Conservation (phyloP, 2,329 filamentous ascomycete species). For the Sporothrix phasma region DNA sequence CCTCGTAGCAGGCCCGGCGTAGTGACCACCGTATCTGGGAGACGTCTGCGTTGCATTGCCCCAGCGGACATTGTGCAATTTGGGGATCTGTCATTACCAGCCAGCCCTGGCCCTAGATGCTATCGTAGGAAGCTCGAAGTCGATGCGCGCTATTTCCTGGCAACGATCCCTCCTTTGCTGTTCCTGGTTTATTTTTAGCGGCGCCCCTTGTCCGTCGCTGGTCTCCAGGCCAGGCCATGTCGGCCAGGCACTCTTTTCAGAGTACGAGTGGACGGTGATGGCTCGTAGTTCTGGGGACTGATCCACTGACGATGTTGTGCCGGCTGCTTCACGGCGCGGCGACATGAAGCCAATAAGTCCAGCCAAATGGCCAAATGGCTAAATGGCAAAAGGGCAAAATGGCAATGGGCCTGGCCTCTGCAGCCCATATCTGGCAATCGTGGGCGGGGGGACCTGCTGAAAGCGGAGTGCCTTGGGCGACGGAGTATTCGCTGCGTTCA, state of each 20-base stretch:
- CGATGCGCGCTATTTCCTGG: neutral
- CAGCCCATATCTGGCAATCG: neutral
- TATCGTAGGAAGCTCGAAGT: too few relatives aligned
- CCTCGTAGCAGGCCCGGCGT: too few relatives aligned
- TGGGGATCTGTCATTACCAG: neutral
- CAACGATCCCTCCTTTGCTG: neutral
- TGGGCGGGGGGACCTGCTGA: constrained; percentile 1
- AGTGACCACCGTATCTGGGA: too few relatives aligned
- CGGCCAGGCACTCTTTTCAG: neutral
- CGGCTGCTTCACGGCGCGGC: too few relatives aligned
- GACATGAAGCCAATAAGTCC: too few relatives aligned
- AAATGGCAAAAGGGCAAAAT: too few relatives aligned
- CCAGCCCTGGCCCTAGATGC: neutral
- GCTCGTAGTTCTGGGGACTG: neutral
- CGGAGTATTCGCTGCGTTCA: neutral
- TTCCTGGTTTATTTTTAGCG: constrained; percentile 10
- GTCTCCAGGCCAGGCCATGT: neutral
- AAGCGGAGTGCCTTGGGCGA: neutral
- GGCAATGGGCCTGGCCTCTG: neutral
- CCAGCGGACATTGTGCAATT: neutral
- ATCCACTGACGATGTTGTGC: neutral
- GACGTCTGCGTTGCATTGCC: neutral
- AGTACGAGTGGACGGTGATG: too few relatives aligned
- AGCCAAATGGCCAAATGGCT: too few relatives aligned
- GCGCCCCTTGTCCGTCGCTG: neutral